Evolutionary conservation across 441 rosid species (phyloP), one percentile per base, ranked within the genome.

Genomic region (Eutrema salsugineum): DNA sequence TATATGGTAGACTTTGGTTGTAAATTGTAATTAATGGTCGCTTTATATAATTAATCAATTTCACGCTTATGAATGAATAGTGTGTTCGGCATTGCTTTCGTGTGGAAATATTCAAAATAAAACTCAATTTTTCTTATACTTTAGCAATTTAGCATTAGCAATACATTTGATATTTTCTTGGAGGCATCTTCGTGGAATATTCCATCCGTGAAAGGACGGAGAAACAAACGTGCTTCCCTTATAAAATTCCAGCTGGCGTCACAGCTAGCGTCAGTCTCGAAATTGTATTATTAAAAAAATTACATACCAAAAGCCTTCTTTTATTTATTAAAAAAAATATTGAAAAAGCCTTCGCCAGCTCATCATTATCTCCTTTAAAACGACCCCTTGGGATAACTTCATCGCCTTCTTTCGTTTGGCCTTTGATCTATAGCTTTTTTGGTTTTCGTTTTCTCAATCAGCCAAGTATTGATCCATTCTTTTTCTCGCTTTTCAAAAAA

Each of bases 361-460:
- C 71, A 60, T 33, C 66, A 47, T 20, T 22, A 24, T 27, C 33
- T 5, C 16, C 84, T 77, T 73, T 84, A 84, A 84, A 89, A 82
- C 68, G 47, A 70, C 44, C 70, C 56, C 6, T 8, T 8, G 54
- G 40, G 2, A 1, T 0, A 0, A 0, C 6, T 0, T 0, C 0
- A 0, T 3, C 30, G 6, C 75, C 84, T 89, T 81, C 87, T 75
- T 77, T 72, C 64, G 17, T 22, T 61, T 60, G 33, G 38, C 76
- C 15, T 60, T 66, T 44, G 66, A 20, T 58, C 11, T 32, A 5
- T 30, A 43, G 51, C 58, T 32, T 48, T 54, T 32, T 47, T 11
- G 36, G 17, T 46, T 17, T 7, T 72, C 48, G 17, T 63, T 36
- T 28, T 50, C 35, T 63, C 68, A 40, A 22, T 72, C 76, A 75